A percentile compares a stretch with the other conserved stretches of the same genome.
phyloP scores from a whole-genome alignment of 2,329 filamentous ascomycete genomes.

The Parasarocladium wereldwijsianum region DNA sequence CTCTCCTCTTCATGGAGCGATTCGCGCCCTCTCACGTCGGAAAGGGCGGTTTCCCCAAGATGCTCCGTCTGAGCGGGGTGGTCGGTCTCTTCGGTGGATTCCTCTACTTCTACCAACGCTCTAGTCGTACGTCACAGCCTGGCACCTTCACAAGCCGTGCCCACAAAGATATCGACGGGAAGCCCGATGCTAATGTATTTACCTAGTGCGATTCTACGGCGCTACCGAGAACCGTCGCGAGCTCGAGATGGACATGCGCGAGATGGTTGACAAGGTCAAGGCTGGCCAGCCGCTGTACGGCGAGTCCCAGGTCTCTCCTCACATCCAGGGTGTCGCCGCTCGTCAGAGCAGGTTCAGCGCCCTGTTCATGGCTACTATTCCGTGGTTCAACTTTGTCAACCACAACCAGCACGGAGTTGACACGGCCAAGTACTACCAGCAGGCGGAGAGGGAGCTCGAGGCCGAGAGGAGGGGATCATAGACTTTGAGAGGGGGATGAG shows the following conservation, averaged over 20 bases:
- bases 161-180: neutral
- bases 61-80: slow-evolving; percentile 64
- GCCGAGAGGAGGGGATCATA: slow-evolving; percentile 35
- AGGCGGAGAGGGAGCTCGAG: slow-evolving; percentile 88
- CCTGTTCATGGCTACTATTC: slow-evolving; percentile 68
- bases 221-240: slow-evolving; percentile 86
- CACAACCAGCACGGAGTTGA: slow-evolving; percentile 92
- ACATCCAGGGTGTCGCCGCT: slow-evolving; percentile 87
- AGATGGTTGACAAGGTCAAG: slow-evolving; percentile 97
- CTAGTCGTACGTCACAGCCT: slow-evolving; percentile 47
- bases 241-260: slow-evolving; percentile 88
- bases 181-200: slow-evolving; percentile 2
- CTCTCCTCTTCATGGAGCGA: slow-evolving; percentile 68
- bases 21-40: slow-evolving; percentile 75
- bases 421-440: slow-evolving; percentile 95
- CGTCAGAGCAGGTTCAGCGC: slow-evolving; percentile 87
- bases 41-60: slow-evolving; percentile 65
- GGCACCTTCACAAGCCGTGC: neutral
- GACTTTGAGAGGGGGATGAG: no score
- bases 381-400: slow-evolving; percentile 98
- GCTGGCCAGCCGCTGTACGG: slow-evolving; percentile 82
- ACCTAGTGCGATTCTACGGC: slow-evolving; percentile 83
- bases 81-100: slow-evolving; percentile 68
- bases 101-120: slow-evolving; percentile 72
- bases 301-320: slow-evolving; percentile 58